These are phyloP conservation scores for Grigorovia humatica DNA, from an alignment of 805 yeast species.

Conservation along the genomic window DNA sequence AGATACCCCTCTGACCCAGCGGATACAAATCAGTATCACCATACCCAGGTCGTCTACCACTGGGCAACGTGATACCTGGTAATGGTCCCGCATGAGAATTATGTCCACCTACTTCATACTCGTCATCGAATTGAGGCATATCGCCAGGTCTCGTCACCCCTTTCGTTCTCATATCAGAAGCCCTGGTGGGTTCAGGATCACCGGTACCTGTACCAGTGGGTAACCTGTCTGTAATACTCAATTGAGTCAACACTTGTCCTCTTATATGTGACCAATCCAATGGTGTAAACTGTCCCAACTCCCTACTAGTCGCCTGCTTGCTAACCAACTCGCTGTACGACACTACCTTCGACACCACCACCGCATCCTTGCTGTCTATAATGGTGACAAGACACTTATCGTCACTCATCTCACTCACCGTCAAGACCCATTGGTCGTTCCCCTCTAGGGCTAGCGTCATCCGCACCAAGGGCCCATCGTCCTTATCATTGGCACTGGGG, in stretches of 20 bases:
- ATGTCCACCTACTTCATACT: constrained; percentile 14
- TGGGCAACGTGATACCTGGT: constrained; percentile 6
- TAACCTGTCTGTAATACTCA: not conserved
- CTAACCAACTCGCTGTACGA: not conserved
- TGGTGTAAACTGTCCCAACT: not conserved
- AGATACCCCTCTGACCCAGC: constrained; percentile 22
- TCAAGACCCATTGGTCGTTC: not conserved
- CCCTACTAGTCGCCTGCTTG: not conserved
- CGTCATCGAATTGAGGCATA: constrained; percentile 29
- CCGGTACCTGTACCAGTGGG: not conserved
- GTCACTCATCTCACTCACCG: not conserved
- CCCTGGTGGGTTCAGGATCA: not conserved
- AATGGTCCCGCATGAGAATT: not conserved
- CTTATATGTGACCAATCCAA: not conserved
- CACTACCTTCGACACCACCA: not conserved
- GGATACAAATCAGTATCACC: constrained; percentile 30
- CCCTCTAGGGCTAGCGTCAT: not conserved
- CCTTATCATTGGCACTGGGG: no score
- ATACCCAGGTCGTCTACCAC: constrained; percentile 9
- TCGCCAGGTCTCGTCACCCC: constrained; percentile 14
- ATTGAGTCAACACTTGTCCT: not conserved
- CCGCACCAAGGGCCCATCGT: not conserved
- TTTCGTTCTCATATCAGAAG: not conserved
- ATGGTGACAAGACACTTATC: not conserved
- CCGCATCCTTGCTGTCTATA: not conserved